Percentiles rank a stretch among this genome's conserved stretches.
phyloP scores from a whole-genome alignment of 352 stramenopile genomes.

The Aphanomyces euteiches region DNA sequence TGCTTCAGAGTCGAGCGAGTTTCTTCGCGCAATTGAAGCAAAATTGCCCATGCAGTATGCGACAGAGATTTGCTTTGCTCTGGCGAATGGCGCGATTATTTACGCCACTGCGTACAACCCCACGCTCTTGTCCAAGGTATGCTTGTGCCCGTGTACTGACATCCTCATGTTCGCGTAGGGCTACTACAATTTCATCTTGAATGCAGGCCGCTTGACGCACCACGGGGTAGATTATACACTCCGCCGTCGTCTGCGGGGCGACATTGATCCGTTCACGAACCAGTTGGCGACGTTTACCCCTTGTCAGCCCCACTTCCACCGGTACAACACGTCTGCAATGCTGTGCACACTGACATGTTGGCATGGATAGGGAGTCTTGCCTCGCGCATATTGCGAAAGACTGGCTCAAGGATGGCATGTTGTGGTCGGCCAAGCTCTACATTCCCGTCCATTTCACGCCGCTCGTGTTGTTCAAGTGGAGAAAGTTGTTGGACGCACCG shows the following conservation, averaged over 20 bases:
- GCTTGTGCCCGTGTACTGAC: not conserved
- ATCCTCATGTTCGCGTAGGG: conserved; percentile 36
- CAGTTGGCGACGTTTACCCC: conserved; percentile 50
- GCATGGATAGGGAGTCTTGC: conserved; percentile 61
- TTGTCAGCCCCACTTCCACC: conserved; percentile 84
- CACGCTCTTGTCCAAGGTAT: conserved; percentile 65
- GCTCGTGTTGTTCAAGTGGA: conserved; percentile 68
- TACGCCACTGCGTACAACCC: conserved; percentile 72
- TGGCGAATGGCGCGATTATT: conserved; percentile 77
- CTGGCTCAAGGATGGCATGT: conserved; percentile 56
- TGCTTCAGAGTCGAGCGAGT: conserved; percentile 38
- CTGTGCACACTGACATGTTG: not conserved
- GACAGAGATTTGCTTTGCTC: conserved; percentile 65
- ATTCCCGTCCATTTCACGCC: conserved; percentile 75
- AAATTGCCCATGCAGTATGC: conserved; percentile 41
- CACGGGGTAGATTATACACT: conserved; percentile 68
- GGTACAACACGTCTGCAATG: conserved; percentile 40
- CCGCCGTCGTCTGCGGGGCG: conserved; percentile 50
- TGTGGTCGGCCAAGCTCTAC: conserved; percentile 74
- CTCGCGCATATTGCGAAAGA: conserved; percentile 70
- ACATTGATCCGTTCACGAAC: conserved; percentile 41
- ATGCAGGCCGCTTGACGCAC: conserved; percentile 65
- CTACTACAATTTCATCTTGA: conserved; percentile 84
- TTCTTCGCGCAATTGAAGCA: not conserved
- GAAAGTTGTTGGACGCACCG: conserved; percentile 50